These are phyloP conservation scores for Lipomyces anomalus DNA, from an alignment of 805 yeast genomes.

Conservation along the genomic window DNA sequence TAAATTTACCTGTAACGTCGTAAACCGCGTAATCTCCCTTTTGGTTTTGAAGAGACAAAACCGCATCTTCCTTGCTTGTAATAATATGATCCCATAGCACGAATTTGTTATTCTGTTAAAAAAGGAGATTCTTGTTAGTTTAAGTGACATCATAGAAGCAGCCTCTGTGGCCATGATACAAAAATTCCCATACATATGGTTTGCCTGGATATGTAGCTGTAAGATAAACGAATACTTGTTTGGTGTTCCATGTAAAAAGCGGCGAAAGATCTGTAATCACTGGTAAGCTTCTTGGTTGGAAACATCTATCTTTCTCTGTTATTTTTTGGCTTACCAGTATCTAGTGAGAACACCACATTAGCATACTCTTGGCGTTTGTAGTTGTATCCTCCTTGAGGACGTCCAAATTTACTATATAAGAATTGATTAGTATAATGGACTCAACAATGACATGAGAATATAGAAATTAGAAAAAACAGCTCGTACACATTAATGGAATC, in stretches of 20 bases:
- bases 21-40: constrained; percentile 79
- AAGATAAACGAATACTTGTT: constrained; percentile 86
- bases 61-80: constrained; percentile 51
- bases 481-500: constrained; percentile 24
- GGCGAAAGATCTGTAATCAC: constrained; percentile 55
- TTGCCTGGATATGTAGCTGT: constrained; percentile 74
- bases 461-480: background rate
- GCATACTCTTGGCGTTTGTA: constrained; percentile 57
- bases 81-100: constrained; percentile 91
- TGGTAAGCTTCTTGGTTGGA: background rate
- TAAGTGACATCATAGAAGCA: background rate
- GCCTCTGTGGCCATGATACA: background rate
- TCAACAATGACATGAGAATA: background rate
- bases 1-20: constrained; percentile 61
- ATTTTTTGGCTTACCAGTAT: constrained; percentile 29
- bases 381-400: constrained; percentile 66
- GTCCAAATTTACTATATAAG: constrained; percentile 31
- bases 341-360: constrained; percentile 64
- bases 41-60: constrained; percentile 44
- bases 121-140: constrained; percentile 24
- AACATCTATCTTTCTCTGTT: background rate
- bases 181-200: constrained; percentile 22
- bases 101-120: constrained; percentile 48
- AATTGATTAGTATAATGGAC: background rate
- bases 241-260: constrained; percentile 93